phyloP scores from a whole-genome alignment of 2,329 filamentous ascomycete genomes.

The Cladosporium oxysporum region DNA sequence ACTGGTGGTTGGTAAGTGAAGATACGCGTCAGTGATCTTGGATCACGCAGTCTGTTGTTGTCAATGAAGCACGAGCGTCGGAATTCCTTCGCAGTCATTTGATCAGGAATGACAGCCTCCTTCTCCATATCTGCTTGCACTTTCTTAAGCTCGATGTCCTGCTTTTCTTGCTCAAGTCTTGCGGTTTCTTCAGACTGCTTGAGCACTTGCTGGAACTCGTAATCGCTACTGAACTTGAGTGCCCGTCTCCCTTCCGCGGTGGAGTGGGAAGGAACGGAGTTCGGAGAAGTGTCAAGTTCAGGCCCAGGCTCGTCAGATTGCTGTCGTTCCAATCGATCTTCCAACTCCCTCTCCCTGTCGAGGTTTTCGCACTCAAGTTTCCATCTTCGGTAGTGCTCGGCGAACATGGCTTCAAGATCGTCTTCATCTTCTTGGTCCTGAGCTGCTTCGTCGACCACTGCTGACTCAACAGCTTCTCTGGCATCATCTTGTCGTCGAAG shows the following conservation, averaged over 20 bases:
- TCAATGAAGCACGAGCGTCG: slow-evolving; percentile 64
- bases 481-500: slow-evolving; percentile 37
- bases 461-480: slow-evolving; percentile 39
- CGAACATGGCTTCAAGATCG: slow-evolving; percentile 36
- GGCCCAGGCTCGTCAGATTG: slow-evolving; percentile 36
- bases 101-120: slow-evolving; percentile 72
- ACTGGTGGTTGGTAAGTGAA: slow-evolving; percentile 73
- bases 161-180: slow-evolving; percentile 63
- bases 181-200: slow-evolving; percentile 74
- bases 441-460: slow-evolving; percentile 29
- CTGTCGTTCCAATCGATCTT: slow-evolving; percentile 39
- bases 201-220: slow-evolving; percentile 70
- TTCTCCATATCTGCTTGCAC: slow-evolving; percentile 74
- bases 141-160: slow-evolving; percentile 57
- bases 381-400: slow-evolving; percentile 44
- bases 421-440: slow-evolving; percentile 36
- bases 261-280: slow-evolving; percentile 33
- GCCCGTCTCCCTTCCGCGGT: slow-evolving; percentile 57
- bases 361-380: slow-evolving; percentile 42
- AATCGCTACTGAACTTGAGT: slow-evolving; percentile 66
- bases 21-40: slow-evolving; percentile 66
- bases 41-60: slow-evolving; percentile 63
- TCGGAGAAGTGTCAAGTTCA: slow-evolving; percentile 49
- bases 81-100: slow-evolving; percentile 64
- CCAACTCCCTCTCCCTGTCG: slow-evolving; percentile 45